Percentiles rank a stretch among this genome's conserved stretches.
These are phyloP conservation scores for Teunomyces pallodes DNA, from an alignment of 805 yeast genomes.

Conservation along the genomic window DNA sequence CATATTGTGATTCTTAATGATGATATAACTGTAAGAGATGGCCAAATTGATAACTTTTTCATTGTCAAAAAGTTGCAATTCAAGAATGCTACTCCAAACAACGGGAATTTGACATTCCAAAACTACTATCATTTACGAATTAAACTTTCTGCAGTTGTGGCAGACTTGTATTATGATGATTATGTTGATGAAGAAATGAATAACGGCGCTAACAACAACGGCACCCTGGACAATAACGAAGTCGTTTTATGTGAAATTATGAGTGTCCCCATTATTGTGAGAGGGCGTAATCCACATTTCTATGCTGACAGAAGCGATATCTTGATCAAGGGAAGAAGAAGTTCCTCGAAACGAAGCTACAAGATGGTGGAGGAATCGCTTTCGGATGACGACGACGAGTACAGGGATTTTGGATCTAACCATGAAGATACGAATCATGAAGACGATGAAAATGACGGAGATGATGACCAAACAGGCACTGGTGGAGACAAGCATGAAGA, in stretches of 20 bases:
- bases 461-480: not conserved
- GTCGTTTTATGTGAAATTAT: constrained; percentile 27
- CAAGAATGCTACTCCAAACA: constrained; percentile 52
- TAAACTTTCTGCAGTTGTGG: constrained; percentile 35
- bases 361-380: constrained; percentile 11
- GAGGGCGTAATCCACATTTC: constrained; percentile 64
- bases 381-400: not conserved
- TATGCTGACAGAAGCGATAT: constrained; percentile 53
- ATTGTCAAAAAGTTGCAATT: constrained; percentile 44
- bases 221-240: constrained; percentile 25
- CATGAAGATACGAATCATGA: constrained; percentile 1
- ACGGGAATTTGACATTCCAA: constrained; percentile 45
- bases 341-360: constrained; percentile 9
- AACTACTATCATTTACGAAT: constrained; percentile 43
- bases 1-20: constrained; percentile 28
- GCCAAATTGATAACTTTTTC: constrained; percentile 29
- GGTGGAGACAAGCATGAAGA: not conserved
- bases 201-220: constrained; percentile 11
- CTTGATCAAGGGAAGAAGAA: constrained; percentile 27
- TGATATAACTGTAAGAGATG: constrained; percentile 15
- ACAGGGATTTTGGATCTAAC: not conserved
- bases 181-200: constrained; percentile 31
- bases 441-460: constrained; percentile 4
- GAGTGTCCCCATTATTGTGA: constrained; percentile 50
- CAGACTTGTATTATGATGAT: constrained; percentile 38